A percentile compares a stretch with the other conserved stretches of the same genome.
Evolutionary conservation across 2,329 filamentous ascomycete species (phyloP).

Genomic region (Paecilomyces dactylethromorphus): DNA sequence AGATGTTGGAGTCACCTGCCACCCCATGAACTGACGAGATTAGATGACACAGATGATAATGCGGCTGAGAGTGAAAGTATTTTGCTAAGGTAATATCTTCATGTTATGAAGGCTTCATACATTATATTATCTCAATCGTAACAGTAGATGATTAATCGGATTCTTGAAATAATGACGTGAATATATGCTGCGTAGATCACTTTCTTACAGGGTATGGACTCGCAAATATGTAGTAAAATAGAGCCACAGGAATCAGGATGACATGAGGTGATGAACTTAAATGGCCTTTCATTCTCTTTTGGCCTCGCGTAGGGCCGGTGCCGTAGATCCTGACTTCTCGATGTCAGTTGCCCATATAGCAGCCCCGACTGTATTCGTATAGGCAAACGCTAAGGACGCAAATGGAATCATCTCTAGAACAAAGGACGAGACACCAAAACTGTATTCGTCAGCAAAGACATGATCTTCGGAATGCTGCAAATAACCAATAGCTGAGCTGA

Average conservation of each 20-base stretch:
- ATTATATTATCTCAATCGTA: not conserved
- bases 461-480: conserved; percentile 1
- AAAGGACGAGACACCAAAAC: conserved; percentile 69
- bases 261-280: not conserved
- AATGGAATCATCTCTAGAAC: conserved; percentile 80
- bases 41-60: not conserved
- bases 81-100: not conserved
- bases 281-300: conserved; percentile 19
- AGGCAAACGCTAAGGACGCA: conserved; percentile 74
- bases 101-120: not conserved
- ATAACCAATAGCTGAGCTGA: no score
- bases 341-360: conserved; percentile 92
- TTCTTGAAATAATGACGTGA: not conserved
- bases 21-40: not conserved
- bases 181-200: not conserved
- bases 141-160: not conserved
- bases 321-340: conserved; percentile 43
- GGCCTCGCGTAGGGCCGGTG: conserved; percentile 20
- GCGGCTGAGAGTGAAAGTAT: not conserved
- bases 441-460: conserved; percentile 9
- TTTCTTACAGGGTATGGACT: not conserved
- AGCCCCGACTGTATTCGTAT: conserved; percentile 87
- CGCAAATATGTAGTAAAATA: not conserved
- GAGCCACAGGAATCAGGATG: not conserved
- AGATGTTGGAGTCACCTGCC: not conserved